phyloP scores from a whole-genome alignment of 768 basidiomycete genomes.

The Coprinellus micaceus region DNA sequence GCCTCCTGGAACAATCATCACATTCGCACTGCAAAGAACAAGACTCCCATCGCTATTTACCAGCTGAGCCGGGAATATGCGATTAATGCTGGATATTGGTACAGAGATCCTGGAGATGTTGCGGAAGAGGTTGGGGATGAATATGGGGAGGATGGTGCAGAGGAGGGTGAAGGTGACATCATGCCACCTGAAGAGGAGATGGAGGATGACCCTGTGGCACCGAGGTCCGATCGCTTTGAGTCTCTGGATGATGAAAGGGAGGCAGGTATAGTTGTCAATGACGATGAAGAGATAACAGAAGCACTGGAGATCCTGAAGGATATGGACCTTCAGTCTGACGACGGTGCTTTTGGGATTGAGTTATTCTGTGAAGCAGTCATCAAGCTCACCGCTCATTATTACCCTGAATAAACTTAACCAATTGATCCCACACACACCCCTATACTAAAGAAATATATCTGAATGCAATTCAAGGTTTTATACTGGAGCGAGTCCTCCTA shows the following conservation, averaged over 20 bases:
- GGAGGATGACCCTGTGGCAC: conserved; percentile 3
- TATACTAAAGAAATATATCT: not conserved
- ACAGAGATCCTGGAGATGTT: conserved; percentile 20
- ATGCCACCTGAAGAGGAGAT: not conserved
- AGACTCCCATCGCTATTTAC: conserved; percentile 19
- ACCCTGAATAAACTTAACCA: not conserved
- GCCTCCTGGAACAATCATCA: conserved; percentile 25
- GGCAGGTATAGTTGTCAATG: conserved; percentile 12
- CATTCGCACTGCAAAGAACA: conserved; percentile 19
- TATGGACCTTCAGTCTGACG: conserved; percentile 16
- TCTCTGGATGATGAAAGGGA: conserved; percentile 5
- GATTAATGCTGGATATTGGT: conserved; percentile 23
- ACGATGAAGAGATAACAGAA: conserved; percentile 14
- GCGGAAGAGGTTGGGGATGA: not conserved
- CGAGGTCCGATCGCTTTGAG: not conserved
- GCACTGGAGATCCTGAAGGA: conserved; percentile 6
- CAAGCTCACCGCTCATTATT: not conserved
- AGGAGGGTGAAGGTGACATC: not conserved
- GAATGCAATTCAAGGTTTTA: not conserved
- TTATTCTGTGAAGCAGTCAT: conserved; percentile 14
- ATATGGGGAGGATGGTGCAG: conserved; percentile 10
- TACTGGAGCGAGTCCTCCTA: too few relatives aligned
- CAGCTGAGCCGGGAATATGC: conserved; percentile 22
- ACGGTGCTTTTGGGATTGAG: conserved; percentile 21
- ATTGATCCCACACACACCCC: not conserved